A percentile compares a stretch with the other conserved stretches of the same genome.
Conservation (phyloP, 805 yeast genomes). For the Candida nemodendra region DNA sequence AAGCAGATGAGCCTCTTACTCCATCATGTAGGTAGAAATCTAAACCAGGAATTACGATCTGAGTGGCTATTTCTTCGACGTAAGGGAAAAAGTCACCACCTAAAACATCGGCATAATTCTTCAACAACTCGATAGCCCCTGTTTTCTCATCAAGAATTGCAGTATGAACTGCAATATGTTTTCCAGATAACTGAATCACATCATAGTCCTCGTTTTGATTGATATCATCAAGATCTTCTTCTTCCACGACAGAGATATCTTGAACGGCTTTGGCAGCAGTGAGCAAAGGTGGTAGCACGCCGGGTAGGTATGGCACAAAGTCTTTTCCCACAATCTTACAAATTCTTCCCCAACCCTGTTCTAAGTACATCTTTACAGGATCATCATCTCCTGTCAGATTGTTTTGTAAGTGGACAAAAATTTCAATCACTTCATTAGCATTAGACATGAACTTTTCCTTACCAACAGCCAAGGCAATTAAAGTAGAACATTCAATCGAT, state of each 20-base stretch:
- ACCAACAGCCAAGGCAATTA: slow-evolving; percentile 94
- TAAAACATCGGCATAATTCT: slow-evolving; percentile 80
- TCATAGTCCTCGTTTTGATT: slow-evolving; percentile 93
- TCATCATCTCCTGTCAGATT: slow-evolving; percentile 66
- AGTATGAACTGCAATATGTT: slow-evolving; percentile 91
- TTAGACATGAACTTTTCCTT: slow-evolving; percentile 80
- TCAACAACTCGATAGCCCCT: slow-evolving; percentile 82
- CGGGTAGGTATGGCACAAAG: slow-evolving; percentile 78
- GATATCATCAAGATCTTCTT: slow-evolving; percentile 78
- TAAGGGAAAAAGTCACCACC: slow-evolving; percentile 81
- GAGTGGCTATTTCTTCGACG: slow-evolving; percentile 72
- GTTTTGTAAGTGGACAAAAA: slow-evolving; percentile 69
- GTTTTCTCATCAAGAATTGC: slow-evolving; percentile 93
- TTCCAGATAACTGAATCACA: slow-evolving; percentile 85
- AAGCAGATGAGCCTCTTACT: slow-evolving; percentile 88
- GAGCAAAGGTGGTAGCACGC: slow-evolving; percentile 86
- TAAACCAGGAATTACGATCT: slow-evolving; percentile 82
- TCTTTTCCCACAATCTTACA: slow-evolving; percentile 84
- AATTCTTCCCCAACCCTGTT: slow-evolving; percentile 94
- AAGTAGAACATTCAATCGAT: slow-evolving; percentile 92
- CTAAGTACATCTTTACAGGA: slow-evolving; percentile 81
- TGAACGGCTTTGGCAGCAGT: slow-evolving; percentile 86
- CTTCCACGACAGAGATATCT: slow-evolving; percentile 85
- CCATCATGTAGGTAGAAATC: slow-evolving; percentile 93
- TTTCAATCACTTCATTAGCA: slow-evolving; percentile 67